Base-by-base conservation (phyloP, 257 asterid genomes). In the Capsicum pubescens region DNA sequence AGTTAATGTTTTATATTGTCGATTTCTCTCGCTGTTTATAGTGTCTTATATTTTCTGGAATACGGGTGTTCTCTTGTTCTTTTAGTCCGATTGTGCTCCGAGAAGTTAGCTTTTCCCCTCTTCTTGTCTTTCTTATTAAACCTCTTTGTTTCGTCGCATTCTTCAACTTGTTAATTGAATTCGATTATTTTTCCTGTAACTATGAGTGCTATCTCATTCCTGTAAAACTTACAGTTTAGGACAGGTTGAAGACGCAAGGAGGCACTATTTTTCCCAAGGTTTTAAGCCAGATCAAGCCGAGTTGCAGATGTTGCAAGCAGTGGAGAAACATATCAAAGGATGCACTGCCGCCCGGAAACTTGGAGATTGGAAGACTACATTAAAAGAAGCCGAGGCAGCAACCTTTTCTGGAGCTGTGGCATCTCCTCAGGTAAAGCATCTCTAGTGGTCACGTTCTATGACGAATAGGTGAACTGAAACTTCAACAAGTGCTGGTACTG, bases 341-440 rank as follows among this genome's bases (percentile, higher is more conserved):
- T 94, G 97, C 85, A 74, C 84, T 39, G 93, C 89, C 72, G 90
- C 93, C 39, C 89, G 99, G 26, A 91, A 86, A 85, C 85, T 74
- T 69, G 86, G 90, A 21, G 97, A 96, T 60, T 96, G 98, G 98
- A 91, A 74, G 81, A 88, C 88, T 72, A 83, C 84, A 0, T 83
- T 93, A 83, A 89, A 89, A 84, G 98, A 94, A 87, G 93, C 86
- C 17, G 96, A 93, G 82, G 92, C 90, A 42, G 93, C 95, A 85
- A 90, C 91, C 84, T 87, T 91, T 77, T 90, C 93, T 44, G 98
- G 98, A 61, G 97, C 94, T 36, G 93, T 89, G 87, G 77, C 88
- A 55, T 92, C 97, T 56, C 94, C 97, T 83, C 98, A 92, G 98
- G 99, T 93, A 79, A 58, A 83, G 79, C 32, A 39, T 42, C 82